Evolutionary conservation across 305 asterid species (phyloP).

Genomic region (Fraxinus dipetala): DNA sequence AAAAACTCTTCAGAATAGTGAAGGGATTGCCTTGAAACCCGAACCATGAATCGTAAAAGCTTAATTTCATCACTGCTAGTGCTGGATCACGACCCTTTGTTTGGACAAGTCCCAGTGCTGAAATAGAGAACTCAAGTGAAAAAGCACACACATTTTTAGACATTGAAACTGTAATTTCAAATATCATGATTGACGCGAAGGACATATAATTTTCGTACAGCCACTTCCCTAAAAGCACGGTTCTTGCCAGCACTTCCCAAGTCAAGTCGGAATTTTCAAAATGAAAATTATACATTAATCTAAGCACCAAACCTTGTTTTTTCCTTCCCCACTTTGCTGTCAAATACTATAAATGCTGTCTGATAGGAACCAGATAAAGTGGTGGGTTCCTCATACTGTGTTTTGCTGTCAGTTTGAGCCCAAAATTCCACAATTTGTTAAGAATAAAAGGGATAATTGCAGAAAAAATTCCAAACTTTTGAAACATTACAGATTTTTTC

Average conservation of each 20-base stretch:
- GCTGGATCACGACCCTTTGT: not conserved
- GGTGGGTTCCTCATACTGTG: slow-evolving; percentile 12
- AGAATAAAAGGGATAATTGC: too few species aligned
- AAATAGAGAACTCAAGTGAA: not conserved
- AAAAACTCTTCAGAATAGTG: not conserved
- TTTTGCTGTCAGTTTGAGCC: slow-evolving; percentile 1
- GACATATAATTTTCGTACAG: not conserved
- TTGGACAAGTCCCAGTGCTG: not conserved
- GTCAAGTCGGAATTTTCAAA: not conserved
- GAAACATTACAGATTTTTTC: too few species aligned
- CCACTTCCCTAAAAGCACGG: not conserved
- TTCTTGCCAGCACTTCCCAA: not conserved
- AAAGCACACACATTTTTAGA: not conserved
- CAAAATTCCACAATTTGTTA: slow-evolving; percentile 27
- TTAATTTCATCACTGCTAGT: not conserved
- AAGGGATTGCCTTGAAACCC: not conserved
- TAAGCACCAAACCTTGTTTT: not conserved
- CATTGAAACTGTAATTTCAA: not conserved
- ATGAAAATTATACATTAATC: not conserved
- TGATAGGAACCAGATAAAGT: not conserved
- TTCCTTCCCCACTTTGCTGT: not conserved
- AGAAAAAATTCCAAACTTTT: too few species aligned
- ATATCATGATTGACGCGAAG: not conserved
- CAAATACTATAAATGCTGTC: slow-evolving; percentile 1
- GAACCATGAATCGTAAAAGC: not conserved